Percentiles rank a stretch among this genome's conserved stretches.
Conservation (phyloP, 2,329 filamentous ascomycete species). For the Juglanconis juglandina region DNA sequence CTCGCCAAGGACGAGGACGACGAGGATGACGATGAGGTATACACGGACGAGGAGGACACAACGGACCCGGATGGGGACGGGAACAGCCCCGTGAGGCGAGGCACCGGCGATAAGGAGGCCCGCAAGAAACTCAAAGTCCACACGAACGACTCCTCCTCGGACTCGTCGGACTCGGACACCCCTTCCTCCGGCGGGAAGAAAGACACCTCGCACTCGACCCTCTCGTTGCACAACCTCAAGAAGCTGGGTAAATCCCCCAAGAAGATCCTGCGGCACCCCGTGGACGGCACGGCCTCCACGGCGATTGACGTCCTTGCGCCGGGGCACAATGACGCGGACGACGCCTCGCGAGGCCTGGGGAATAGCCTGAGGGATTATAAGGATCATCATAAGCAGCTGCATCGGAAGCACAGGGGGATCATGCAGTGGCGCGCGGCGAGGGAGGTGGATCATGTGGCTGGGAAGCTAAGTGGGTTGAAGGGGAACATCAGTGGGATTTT, state of each 20-base stretch:
- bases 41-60: slow-evolving; percentile 7
- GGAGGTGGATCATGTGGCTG: slow-evolving; percentile 49
- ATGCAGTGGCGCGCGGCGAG: slow-evolving; percentile 69
- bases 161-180: slow-evolving; percentile 29
- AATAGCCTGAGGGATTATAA: slow-evolving; percentile 59
- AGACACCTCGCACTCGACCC: slow-evolving; percentile 9
- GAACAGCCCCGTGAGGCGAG: background rate
- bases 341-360: slow-evolving; percentile 42
- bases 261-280: slow-evolving; percentile 19
- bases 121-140: slow-evolving; percentile 17
- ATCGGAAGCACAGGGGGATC: slow-evolving; percentile 63
- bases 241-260: slow-evolving; percentile 32
- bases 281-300: slow-evolving; percentile 19
- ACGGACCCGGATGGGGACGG: slow-evolving; percentile 20
- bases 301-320: slow-evolving; percentile 10
- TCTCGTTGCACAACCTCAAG: slow-evolving; percentile 23
- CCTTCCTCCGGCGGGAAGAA: slow-evolving; percentile 33
- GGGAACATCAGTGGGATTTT: slow-evolving; percentile 57
- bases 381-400: slow-evolving; percentile 55
- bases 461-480: slow-evolving; percentile 53
- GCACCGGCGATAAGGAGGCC: slow-evolving; percentile 13
- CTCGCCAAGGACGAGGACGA: slow-evolving; percentile 26
- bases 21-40: slow-evolving; percentile 6
- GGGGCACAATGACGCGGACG: slow-evolving; percentile 35
- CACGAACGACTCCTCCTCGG: slow-evolving; percentile 19